These are phyloP conservation scores for Lycium ferocissimum DNA, from an alignment of 257 asterid species.

Conservation along the genomic window DNA sequence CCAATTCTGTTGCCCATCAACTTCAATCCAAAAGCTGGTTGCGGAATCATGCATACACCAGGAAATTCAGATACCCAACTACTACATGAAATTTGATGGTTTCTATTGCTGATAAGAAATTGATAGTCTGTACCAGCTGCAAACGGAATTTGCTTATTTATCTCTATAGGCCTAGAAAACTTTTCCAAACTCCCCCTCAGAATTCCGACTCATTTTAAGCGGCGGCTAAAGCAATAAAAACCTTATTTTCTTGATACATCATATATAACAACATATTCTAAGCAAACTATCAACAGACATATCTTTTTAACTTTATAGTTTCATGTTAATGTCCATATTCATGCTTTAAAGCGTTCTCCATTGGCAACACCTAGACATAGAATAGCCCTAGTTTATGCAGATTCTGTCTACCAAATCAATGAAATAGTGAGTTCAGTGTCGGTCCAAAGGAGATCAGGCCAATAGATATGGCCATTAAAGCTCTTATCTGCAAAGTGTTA, in stretches of 20 bases:
- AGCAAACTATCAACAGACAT: not conserved
- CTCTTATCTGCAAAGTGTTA: not conserved
- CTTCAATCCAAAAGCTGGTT: constrained; percentile 24
- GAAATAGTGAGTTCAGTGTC: not conserved
- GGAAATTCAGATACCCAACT: constrained; percentile 18
- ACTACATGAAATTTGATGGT: not conserved
- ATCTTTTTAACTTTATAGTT: not conserved
- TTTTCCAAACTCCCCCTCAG: not conserved
- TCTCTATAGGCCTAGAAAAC: constrained; percentile 18
- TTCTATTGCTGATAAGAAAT: constrained; percentile 18
- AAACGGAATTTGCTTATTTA: constrained; percentile 6
- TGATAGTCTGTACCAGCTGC: not conserved
- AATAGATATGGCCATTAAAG: constrained; percentile 1
- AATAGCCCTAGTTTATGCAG: not conserved
- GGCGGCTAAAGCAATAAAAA: not conserved
- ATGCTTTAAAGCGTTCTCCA: not conserved
- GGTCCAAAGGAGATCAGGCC: not conserved
- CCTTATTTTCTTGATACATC: not conserved
- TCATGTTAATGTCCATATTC: not conserved
- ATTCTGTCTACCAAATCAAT: constrained; percentile 13
- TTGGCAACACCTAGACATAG: not conserved
- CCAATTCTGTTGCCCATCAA: not conserved
- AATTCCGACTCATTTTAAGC: not conserved
- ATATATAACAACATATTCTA: constrained; percentile 2
- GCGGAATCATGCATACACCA: constrained; percentile 10